Evolutionary conservation across 1,284 basidiomycete genomes (phyloP).

Genomic region (Ganoderma multipileum): DNA sequence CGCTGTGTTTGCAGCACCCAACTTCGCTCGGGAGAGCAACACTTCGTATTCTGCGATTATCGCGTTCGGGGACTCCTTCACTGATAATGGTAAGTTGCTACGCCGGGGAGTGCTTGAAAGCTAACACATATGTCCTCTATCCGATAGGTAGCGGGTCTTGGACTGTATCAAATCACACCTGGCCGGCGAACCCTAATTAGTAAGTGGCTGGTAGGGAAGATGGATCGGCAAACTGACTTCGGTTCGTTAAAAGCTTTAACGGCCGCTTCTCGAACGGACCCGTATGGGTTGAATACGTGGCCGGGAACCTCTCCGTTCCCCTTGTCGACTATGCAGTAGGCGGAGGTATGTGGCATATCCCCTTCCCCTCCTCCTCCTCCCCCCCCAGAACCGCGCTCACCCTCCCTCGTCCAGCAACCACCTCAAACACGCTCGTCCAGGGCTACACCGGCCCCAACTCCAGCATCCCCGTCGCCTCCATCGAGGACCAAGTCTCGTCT

Average conservation of each 20-base stretch:
- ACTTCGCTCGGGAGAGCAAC: not conserved
- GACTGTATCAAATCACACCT: slow-evolving; percentile 11
- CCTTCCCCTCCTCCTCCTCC: not conserved
- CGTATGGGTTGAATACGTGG: slow-evolving; percentile 19
- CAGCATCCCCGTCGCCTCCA: slow-evolving; percentile 12
- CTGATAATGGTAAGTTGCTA: slow-evolving; percentile 10
- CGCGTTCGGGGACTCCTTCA: slow-evolving; percentile 17
- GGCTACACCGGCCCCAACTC: slow-evolving; percentile 16
- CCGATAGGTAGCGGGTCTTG: slow-evolving; percentile 15
- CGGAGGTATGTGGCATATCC: slow-evolving; percentile 13
- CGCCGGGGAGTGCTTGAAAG: not conserved
- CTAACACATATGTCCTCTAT: not conserved
- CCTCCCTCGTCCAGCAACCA: not conserved
- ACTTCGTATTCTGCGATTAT: slow-evolving; percentile 9
- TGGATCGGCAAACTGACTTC: not conserved
- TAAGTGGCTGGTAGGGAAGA: not conserved
- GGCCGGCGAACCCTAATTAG: slow-evolving; percentile 16
- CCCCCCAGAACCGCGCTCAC: not conserved
- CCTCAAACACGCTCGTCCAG: slow-evolving; percentile 14
- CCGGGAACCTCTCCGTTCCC: slow-evolving; percentile 10
- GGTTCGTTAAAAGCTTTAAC: not conserved
- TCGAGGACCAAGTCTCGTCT: slow-evolving; percentile 11
- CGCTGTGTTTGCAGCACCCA: not conserved
- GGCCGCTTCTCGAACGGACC: slow-evolving; percentile 19
- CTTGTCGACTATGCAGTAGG: slow-evolving; percentile 18